These are phyloP conservation scores for Haemoproteus tartakovskyi DNA, from an alignment of 169 alveolate species.

Conservation along the genomic window DNA sequence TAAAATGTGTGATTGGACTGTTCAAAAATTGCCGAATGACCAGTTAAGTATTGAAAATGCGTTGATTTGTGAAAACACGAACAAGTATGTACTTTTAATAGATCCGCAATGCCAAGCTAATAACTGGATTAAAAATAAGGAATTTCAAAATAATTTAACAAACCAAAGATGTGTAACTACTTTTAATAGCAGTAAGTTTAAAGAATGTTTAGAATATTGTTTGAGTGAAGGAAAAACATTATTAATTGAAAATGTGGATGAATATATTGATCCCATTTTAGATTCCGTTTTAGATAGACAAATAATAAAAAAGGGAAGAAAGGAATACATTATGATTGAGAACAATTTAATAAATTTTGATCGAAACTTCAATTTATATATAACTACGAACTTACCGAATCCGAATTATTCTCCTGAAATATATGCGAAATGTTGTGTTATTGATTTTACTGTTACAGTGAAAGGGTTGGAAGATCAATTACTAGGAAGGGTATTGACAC, in stretches of 20 bases:
- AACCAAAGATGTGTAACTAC: constrained; percentile 86
- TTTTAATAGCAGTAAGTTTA: constrained; percentile 83
- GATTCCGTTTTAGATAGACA: constrained; percentile 95
- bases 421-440: constrained; percentile 94
- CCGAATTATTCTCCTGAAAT: constrained; percentile 96
- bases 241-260: constrained; percentile 93
- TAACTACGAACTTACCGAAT: constrained; percentile 94
- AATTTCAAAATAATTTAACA: constrained; percentile 74
- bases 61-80: constrained; percentile 74
- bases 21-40: constrained; percentile 80
- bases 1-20: constrained; percentile 72
- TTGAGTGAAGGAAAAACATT: constrained; percentile 90
- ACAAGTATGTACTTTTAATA: constrained; percentile 80
- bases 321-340: constrained; percentile 85
- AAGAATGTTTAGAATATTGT: constrained; percentile 90
- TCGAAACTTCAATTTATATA: constrained; percentile 90
- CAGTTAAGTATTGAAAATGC: constrained; percentile 81
- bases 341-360: constrained; percentile 91
- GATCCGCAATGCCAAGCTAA: constrained; percentile 85
- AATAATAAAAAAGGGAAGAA: constrained; percentile 86
- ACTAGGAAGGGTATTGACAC: constrained; percentile 92
- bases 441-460: constrained; percentile 96
- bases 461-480: constrained; percentile 94
- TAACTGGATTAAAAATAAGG: constrained; percentile 77
- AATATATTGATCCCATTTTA: constrained; percentile 93